These are phyloP conservation scores for Pseudocercospora ulei DNA, from an alignment of 2,329 filamentous ascomycete genomes.

Conservation along the genomic window DNA sequence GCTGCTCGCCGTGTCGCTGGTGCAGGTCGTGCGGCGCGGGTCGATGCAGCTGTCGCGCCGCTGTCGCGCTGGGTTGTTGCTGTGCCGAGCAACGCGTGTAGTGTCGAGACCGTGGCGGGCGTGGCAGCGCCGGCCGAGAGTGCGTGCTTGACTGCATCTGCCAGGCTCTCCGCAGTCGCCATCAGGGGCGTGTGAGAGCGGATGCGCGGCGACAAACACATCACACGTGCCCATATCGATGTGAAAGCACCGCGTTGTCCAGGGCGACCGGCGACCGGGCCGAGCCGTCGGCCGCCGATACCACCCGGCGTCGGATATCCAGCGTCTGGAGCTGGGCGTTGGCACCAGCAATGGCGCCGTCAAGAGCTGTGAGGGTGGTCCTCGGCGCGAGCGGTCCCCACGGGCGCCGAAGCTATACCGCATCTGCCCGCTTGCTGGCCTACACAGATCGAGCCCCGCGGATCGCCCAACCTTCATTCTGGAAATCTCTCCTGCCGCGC, in stretches of 20 bases:
- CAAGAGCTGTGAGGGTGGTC: constrained; percentile 8
- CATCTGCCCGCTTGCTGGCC: constrained; percentile 8
- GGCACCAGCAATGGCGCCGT: constrained; percentile 17
- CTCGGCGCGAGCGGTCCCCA: constrained; percentile 1
- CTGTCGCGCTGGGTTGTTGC: constrained; percentile 9
- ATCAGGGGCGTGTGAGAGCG: constrained; percentile 8
- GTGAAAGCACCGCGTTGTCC: constrained; percentile 9
- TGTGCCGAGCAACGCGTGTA: constrained; percentile 25
- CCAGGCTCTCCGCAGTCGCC: constrained; percentile 16
- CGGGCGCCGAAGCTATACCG: constrained; percentile 12
- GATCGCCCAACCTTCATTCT: constrained; percentile 33
- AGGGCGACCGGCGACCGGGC: constrained; percentile 5
- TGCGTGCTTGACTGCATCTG: constrained; percentile 20
- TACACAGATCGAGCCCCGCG: constrained; percentile 27
- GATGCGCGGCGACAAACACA: background rate
- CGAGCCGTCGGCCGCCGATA: background rate
- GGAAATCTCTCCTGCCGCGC: constrained; percentile 33
- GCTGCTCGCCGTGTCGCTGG: constrained; percentile 8
- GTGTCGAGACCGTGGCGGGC: constrained; percentile 23
- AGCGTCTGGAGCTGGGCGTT: constrained; percentile 3
- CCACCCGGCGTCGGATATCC: background rate
- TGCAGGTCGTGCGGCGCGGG: constrained; percentile 5
- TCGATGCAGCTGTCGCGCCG: constrained; percentile 4
- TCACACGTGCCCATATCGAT: background rate
- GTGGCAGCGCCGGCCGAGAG: constrained; percentile 21